Evolutionary conservation across 768 basidiomycete genomes (phyloP), one percentile per base, ranked within the genome.

Genomic region (Mycena epipterygia): DNA sequence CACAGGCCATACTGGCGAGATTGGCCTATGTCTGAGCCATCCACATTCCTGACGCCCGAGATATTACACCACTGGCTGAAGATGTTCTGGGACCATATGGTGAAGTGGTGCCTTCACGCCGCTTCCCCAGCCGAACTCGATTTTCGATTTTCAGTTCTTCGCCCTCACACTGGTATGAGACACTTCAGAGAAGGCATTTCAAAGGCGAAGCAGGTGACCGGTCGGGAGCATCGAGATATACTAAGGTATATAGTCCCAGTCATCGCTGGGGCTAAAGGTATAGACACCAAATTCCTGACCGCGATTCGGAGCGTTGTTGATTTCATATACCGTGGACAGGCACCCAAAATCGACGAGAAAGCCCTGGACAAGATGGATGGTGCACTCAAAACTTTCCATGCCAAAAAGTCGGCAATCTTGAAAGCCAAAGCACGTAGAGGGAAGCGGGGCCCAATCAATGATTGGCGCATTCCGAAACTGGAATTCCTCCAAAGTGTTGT

Each of bases 391-490:
- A 58, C 70, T 12, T 82, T 81, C 58, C 81, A 81, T 33, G 27
- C 68, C 4, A 44, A 77, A 65, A 82, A 82, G 56, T 48, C 75
- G 9, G 60, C 65, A 6, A 76, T 82, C 41, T 61, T 78, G 13
- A 53, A 71, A 0, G 48, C 46, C 11, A 73, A 76, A 30, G 63
- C 71, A 21, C 51, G 68, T 27, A 66, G 35, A 63, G 64, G 32
- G 68, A 72, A 11, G 57, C 11, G 27, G 35, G 70, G n/a, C 68
- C 78, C 30, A 23, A 78, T 23, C 42, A 80, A 58, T 8, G 42
- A 58, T 16, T 83, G 76, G 70, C 39, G 75, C 25, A 81, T 83
- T 37, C 81, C 76, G 1, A 84, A 84, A 61, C 73, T 81, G 27
- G 80, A 80, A 62, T 41, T 76, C 23, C 61, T 81, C 29, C 77